phyloP scores from a whole-genome alignment of 768 basidiomycete genomes.

The Mycena metata region DNA sequence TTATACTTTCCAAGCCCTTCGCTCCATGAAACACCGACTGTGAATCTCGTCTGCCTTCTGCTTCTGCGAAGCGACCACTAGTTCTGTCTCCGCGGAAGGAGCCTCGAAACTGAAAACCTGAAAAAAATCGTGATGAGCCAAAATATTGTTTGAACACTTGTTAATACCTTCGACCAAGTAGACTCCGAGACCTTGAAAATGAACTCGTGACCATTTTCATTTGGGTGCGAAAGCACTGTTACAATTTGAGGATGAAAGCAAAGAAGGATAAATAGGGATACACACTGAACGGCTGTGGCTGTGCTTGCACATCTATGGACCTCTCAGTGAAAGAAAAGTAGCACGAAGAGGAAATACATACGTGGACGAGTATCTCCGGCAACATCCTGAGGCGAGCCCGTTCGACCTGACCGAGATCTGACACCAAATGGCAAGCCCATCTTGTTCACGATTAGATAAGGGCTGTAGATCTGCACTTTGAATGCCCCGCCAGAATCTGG shows the following conservation, averaged over 20 bases:
- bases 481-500: slow-evolving; percentile 95
- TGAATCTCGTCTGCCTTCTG: slow-evolving; percentile 80
- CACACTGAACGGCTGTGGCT: slow-evolving; percentile 86
- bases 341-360: slow-evolving; percentile 44
- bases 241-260: slow-evolving; percentile 15
- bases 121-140: slow-evolving; percentile 5
- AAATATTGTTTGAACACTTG: neutral
- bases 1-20: slow-evolving; percentile 99
- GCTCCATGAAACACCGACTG: slow-evolving; percentile 89
- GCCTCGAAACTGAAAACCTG: slow-evolving; percentile 93
- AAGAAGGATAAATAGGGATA: slow-evolving; percentile 33
- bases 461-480: slow-evolving; percentile 94
- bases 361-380: slow-evolving; percentile 85
- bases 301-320: slow-evolving; percentile 59
- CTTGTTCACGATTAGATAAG: slow-evolving; percentile 94
- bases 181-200: slow-evolving; percentile 86
- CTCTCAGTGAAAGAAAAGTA: slow-evolving; percentile 38
- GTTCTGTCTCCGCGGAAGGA: slow-evolving; percentile 88
- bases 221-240: slow-evolving; percentile 88
- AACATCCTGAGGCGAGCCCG: slow-evolving; percentile 78
- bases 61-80: slow-evolving; percentile 75
- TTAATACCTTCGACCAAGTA: slow-evolving; percentile 85
- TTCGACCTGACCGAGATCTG: slow-evolving; percentile 73
- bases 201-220: slow-evolving; percentile 86
- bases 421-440: slow-evolving; percentile 87